Evolutionary conservation across 768 basidiomycete species (phyloP), one percentile per base, ranked within the genome.

Genomic region (Lanmaoa pseudosensibilis): DNA sequence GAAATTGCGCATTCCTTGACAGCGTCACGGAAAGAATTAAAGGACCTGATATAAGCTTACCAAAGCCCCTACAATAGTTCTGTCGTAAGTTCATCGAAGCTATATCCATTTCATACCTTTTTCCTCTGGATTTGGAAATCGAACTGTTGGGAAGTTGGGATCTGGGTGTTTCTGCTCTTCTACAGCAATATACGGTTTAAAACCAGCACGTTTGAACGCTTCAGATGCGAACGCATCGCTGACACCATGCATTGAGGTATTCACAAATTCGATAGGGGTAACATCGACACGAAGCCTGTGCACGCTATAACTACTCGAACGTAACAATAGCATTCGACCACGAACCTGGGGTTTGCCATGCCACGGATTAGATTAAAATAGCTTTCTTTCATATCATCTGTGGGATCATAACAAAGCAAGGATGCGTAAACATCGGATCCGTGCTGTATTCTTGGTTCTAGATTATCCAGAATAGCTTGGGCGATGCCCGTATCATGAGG

Each of bases 181-280:
- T 12, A 93, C 88, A 2, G 85, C 80, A 11, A 79, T 75, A 67
- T 81, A 86, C 2, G 81, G 77, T 18, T 77, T 64, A 56, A 92
- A 84, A 6, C 85, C 85, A 55, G 83, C 85, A 4, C 72, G 57
- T 38, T 76, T 71, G 56, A 94, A 88, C 0, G 83, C 87, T 48
- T 75, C 69, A 9, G 69, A 71, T 39, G 84, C 77, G 62, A 88
- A 87, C 5, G 76, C 71, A 68, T 93, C 80, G 61, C 91, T 85
- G 51, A 95, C 93, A 0, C 93, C 93, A 63, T 95, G 93, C 88
- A 95, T 87, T 0, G 92, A 88, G 0, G 94, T 95, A 66, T 92
- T 92, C 19, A 92, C 88, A 61, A 94, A 91, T 61, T 77, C 82
- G 58, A 86, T 55, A 5, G 73, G 30, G 19, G 55, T 25, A 33